Percentiles rank a stretch among this genome's conserved stretches.
Evolutionary conservation across 768 basidiomycete genomes (phyloP).

Genomic region (Psilocybe subaeruginosa): DNA sequence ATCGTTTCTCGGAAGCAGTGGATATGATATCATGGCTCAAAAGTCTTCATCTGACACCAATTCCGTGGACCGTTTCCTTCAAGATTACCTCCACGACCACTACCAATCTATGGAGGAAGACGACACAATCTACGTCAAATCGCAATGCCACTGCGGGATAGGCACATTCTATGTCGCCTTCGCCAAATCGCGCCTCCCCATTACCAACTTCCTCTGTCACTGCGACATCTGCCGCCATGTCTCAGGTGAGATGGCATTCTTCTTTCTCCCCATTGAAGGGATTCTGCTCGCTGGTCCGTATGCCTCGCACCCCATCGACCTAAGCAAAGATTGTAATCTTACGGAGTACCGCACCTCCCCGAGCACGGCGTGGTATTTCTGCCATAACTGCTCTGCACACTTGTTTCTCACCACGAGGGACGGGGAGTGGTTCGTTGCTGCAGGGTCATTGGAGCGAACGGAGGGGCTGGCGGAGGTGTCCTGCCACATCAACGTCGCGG

Average conservation of each 20-base stretch:
- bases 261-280: slow-evolving; percentile 24
- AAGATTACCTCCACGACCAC: too few relatives aligned
- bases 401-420: slow-evolving; percentile 20
- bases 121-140: slow-evolving; percentile 10
- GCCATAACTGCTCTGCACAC: slow-evolving; percentile 30
- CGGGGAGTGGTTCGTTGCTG: slow-evolving; percentile 26
- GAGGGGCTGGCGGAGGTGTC: slow-evolving; percentile 25
- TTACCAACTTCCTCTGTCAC: slow-evolving; percentile 27
- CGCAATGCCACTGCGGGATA: slow-evolving; percentile 28
- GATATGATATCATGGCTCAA: too few relatives aligned
- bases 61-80: too few relatives aligned
- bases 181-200: slow-evolving; percentile 21
- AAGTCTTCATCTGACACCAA: too few relatives aligned
- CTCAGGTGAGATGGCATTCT: slow-evolving; percentile 29
- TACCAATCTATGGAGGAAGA: background rate
- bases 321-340: slow-evolving; percentile 14
- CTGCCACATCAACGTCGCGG: slow-evolving; percentile 28
- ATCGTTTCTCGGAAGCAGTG: too few relatives aligned
- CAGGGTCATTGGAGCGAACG: slow-evolving; percentile 26
- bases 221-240: slow-evolving; percentile 33
- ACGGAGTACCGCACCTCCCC: slow-evolving; percentile 25
- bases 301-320: slow-evolving; percentile 4
- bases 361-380: slow-evolving; percentile 28
- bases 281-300: slow-evolving; percentile 16
- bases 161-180: slow-evolving; percentile 29